Percentiles rank a stretch among this genome's conserved stretches.
Conservation (phyloP, 169 alveolate genomes). For the Fabrea salina region DNA sequence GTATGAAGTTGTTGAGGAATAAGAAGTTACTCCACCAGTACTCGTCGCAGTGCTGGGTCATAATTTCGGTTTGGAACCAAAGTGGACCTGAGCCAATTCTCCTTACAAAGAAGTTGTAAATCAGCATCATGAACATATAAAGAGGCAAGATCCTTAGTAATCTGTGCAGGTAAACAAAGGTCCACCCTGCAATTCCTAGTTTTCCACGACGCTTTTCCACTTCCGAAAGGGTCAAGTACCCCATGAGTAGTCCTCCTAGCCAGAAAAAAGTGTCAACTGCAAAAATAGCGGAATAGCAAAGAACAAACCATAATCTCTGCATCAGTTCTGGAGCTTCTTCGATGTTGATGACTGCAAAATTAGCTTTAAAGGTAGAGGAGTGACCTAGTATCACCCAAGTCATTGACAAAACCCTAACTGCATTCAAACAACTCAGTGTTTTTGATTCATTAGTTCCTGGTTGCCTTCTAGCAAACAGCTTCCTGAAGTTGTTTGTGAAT, state of each 20-base stretch:
- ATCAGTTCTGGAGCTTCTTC: neutral
- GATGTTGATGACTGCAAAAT: neutral
- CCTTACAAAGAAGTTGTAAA: neutral
- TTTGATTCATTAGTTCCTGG: neutral
- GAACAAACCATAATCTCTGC: neutral
- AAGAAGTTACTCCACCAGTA: conserved; percentile 67
- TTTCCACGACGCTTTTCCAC: neutral
- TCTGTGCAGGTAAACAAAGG: neutral
- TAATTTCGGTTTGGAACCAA: conserved; percentile 1
- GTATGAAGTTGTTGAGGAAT: conserved; percentile 50
- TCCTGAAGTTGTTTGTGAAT: neutral
- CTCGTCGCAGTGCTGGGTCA: conserved; percentile 33
- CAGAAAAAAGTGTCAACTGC: conserved; percentile 30
- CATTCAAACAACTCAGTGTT: neutral
- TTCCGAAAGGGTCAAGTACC: neutral
- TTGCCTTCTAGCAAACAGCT: neutral
- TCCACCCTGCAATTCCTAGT: neutral
- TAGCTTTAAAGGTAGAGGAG: neutral
- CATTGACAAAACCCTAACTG: neutral
- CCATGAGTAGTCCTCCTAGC: conserved; percentile 12
- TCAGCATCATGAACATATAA: neutral
- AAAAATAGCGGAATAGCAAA: neutral
- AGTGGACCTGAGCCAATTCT: neutral
- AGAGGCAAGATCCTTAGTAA: conserved; percentile 5
- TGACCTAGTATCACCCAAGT: neutral